Base-by-base conservation (phyloP, 202 grass and related monocot species). In the Zizania palustris region DNA sequence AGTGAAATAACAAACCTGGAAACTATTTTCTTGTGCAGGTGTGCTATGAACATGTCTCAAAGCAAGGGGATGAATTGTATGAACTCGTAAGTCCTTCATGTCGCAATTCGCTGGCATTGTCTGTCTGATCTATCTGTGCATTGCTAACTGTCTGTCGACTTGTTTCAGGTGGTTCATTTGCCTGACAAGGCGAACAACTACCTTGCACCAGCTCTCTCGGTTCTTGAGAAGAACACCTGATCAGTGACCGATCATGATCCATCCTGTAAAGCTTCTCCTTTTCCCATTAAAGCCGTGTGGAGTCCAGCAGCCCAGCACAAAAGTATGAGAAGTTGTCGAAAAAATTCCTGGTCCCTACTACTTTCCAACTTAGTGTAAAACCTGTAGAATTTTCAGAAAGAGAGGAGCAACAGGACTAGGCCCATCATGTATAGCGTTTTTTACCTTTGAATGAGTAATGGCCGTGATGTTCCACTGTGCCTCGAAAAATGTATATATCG, bases 161-260 rank as follows among this genome's bases (percentile, higher is more conserved):
- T 84, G 12, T 65, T 83, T 68, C 85, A 98, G 96, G 96, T 92
- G 28, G 96, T 87, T 71, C 91, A 98, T 89, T 88, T 98, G 59
- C 96, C 96, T 41, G 96, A 98, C 81, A 98, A 98, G 84, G 91
- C 91, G 69, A 98, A 98, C 77, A 95, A 95, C 75, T 98, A 95
- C 49, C 89, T 98, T 37, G 63, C 96, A 71, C 91, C 96, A 58
- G 96, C 96, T 56, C 36, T 98, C 28, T 95, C 96, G 40, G 96
- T 95, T 78, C 83, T 98, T 66, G 89, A 98, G 87, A 98, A 95
- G 73, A 98, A 98, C 73, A 92, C 96, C 48, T 98, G 83, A 95
- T 19, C 51, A 55, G 51, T 20, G n/a, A 20, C 51, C 51, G n/a
- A 55, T 54, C 6, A 19, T 19, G 0, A 55, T 55, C 18, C 51